Evolutionary conservation across 2,329 filamentous ascomycete species (phyloP).

Genomic region (Sporothrix globosa): DNA sequence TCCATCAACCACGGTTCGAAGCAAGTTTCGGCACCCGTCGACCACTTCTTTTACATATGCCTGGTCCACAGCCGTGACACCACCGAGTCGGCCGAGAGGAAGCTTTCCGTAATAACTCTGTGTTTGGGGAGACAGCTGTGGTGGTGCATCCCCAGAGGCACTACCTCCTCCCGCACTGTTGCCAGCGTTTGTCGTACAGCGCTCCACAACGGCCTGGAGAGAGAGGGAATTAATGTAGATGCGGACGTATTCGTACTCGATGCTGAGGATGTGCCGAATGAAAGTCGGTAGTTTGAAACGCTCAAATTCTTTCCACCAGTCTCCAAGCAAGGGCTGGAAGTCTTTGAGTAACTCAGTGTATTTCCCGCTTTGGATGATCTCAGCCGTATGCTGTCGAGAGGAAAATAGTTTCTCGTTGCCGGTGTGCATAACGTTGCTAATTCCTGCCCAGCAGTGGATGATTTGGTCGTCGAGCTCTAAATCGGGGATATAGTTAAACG

Average conservation of each 20-base stretch:
- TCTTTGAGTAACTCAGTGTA: conserved; percentile 81
- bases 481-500: conserved; percentile 68
- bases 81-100: conserved; percentile 65
- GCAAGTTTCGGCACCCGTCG: conserved; percentile 74
- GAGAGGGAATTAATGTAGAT: conserved; percentile 95
- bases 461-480: conserved; percentile 69
- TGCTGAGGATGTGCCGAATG: conserved; percentile 76
- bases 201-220: conserved; percentile 90
- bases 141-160: conserved; percentile 37
- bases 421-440: conserved; percentile 88
- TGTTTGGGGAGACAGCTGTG: conserved; percentile 62
- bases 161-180: conserved; percentile 36
- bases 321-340: conserved; percentile 75
- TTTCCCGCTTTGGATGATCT: conserved; percentile 81
- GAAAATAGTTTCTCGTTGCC: conserved; percentile 88
- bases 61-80: conserved; percentile 68
- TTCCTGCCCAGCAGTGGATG: conserved; percentile 88
- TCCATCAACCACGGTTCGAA: conserved; percentile 75
- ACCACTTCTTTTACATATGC: conserved; percentile 77
- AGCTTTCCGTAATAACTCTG: conserved; percentile 67
- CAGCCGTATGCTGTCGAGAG: conserved; percentile 82
- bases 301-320: conserved; percentile 84
- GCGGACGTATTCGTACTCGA: conserved; percentile 94
- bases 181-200: conserved; percentile 69
- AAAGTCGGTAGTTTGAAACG: conserved; percentile 69